Conservation (phyloP, 495 filamentous ascomycete species). For the Aspergillus taichungensis region DNA sequence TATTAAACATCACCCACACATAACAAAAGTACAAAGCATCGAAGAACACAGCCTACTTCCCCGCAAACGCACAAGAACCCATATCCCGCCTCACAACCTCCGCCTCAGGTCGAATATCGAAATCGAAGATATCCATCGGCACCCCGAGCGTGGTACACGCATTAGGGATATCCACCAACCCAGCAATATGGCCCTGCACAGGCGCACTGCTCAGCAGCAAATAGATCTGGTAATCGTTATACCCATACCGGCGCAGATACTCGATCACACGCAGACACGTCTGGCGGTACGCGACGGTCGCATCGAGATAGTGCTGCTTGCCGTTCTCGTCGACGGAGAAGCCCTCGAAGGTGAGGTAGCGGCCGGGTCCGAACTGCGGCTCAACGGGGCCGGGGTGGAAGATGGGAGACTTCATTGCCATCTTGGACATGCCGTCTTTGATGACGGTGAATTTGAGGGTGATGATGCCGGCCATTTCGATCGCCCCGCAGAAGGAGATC, state of each 20-base stretch:
- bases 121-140: constrained; percentile 94
- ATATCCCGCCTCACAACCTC: constrained; percentile 59
- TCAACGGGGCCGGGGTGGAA: constrained; percentile 89
- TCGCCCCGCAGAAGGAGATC: constrained; percentile 92
- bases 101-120: constrained; percentile 72
- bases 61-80: constrained; percentile 69
- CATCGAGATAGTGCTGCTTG: constrained; percentile 90
- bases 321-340: constrained; percentile 89
- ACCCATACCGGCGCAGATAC: constrained; percentile 77
- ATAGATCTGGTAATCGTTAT: constrained; percentile 78
- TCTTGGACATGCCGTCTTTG: constrained; percentile 67
- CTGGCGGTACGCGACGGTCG: constrained; percentile 86
- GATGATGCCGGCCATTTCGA: constrained; percentile 92
- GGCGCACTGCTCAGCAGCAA: constrained; percentile 83
- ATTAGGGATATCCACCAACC: constrained; percentile 80
- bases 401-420: constrained; percentile 79
- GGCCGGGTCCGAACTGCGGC: constrained; percentile 78
- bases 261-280: constrained; percentile 76
- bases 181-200: constrained; percentile 88
- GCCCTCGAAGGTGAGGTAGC: constrained; percentile 88
- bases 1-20: background rate
- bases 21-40: background rate
- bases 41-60: constrained; percentile 17
- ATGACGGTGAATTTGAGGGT: constrained; percentile 87
- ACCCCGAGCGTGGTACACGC: constrained; percentile 85